These are phyloP conservation scores for Mycena latifolia DNA, from an alignment of 768 basidiomycete species.

Conservation along the genomic window DNA sequence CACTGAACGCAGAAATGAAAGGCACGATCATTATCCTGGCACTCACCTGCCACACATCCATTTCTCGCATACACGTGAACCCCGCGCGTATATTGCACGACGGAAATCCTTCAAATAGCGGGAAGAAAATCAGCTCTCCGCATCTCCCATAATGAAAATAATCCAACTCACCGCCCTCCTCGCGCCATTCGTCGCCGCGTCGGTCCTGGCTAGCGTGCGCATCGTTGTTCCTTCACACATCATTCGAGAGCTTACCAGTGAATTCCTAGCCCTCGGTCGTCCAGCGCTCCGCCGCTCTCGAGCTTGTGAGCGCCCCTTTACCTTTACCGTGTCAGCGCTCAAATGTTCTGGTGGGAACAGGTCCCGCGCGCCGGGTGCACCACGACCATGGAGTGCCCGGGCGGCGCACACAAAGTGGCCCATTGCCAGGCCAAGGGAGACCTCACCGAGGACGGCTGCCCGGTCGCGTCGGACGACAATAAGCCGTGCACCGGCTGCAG, in stretches of 20 bases:
- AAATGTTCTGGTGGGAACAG: conserved; percentile 4
- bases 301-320: background rate
- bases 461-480: background rate
- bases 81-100: no score
- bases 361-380: conserved; percentile 10
- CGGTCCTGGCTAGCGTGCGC: no score
- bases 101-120: no score
- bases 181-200: no score
- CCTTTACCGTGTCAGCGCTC: background rate
- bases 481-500: background rate
- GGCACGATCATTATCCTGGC: no score
- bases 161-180: no score
- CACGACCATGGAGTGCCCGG: conserved; percentile 1
- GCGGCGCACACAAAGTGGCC: conserved; percentile 1
- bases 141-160: no score
- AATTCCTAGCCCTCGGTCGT: conserved; percentile 9
- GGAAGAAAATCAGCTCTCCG: no score
- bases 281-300: no score
- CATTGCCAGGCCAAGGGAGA: background rate
- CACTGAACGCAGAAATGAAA: no score
- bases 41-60: no score
- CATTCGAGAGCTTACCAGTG: background rate
- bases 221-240: conserved; percentile 3
- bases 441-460: conserved; percentile 4
- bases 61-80: no score